Evolutionary conservation across 164 flowering plant species (phyloP), one percentile per base, ranked within the genome.

Genomic region (Nymphaea thermarum): DNA sequence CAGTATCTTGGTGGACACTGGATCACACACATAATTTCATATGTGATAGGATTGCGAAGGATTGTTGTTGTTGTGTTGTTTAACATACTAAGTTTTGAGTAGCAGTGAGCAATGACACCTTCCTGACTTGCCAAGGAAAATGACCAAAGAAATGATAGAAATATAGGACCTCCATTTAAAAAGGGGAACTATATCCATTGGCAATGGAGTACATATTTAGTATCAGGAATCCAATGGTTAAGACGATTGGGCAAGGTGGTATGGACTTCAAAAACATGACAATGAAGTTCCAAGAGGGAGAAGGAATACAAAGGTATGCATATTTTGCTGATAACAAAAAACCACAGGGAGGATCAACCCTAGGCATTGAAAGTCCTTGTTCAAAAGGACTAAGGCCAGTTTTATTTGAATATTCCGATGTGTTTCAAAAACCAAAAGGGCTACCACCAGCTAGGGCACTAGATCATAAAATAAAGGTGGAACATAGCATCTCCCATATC

Each of bases 11-110:
- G n/a, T 67, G 4, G 68, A 55, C 43, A 18, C 44, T 0, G 62
- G 69, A 12, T 51, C 44, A n/a, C 69, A 67, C 69, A 3, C 62
- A 67, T 53, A 51, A 57, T 17, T 67, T 67, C 43, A 6, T 67
- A 3, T 42, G 17, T 2, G 62, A 51, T 5, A 15, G 15, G 8
- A 41, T 51, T 2, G n/a, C 62, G 4, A 36, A 55, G 18, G 17
- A 67, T 14, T 16, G 36, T 25, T 60, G 69, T 2, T 51, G 4
- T 42, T 17, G 16, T 41, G 42, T 51, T 36, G 18, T 44, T 10
- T 7, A n/a, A 3, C 42, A 17, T 3, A 7, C 14, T 14, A 6
- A 5, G 14, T 57, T 67, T 42, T 5, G 43, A 59, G 47, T 67
- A 15, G 16, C 3, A 7, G 70, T 59, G 5, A 47, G n/a, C 25